Percentiles rank a stretch among this genome's conserved stretches.
Conservation (phyloP, 768 basidiomycete species). For the Amanita exitialis region DNA sequence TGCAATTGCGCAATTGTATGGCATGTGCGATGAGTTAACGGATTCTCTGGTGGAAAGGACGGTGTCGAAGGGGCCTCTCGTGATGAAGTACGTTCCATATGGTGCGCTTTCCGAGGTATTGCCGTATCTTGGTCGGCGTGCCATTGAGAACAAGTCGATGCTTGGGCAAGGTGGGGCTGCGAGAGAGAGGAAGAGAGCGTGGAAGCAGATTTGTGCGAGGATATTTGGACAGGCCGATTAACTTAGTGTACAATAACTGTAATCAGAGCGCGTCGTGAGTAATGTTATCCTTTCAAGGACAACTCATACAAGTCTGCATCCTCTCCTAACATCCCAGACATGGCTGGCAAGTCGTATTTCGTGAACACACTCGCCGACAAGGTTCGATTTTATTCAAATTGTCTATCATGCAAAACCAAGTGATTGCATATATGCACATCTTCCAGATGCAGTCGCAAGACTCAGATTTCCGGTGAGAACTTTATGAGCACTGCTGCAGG, state of each 20-base stretch:
- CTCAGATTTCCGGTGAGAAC: constrained; percentile 75
- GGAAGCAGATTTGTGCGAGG: constrained; percentile 35
- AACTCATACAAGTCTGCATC: neutral
- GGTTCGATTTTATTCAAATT: constrained; percentile 22
- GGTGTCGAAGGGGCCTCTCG: constrained; percentile 46
- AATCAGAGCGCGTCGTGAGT: neutral
- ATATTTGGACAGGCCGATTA: neutral
- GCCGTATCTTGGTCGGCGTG: constrained; percentile 83
- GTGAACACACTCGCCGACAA: constrained; percentile 84
- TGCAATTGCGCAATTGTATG: constrained; percentile 75
- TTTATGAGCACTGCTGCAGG: constrained; percentile 16
- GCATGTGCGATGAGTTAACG: constrained; percentile 81
- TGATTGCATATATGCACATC: neutral
- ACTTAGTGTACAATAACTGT: too few relatives aligned
- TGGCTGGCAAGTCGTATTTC: constrained; percentile 71
- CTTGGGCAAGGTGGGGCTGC: constrained; percentile 63
- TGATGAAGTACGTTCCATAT: constrained; percentile 76
- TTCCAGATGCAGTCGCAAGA: constrained; percentile 80
- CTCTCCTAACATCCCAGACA: neutral
- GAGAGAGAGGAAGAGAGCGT: constrained; percentile 48
- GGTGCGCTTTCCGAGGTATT: constrained; percentile 70
- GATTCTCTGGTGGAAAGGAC: constrained; percentile 54
- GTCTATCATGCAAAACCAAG: neutral
- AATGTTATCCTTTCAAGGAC: neutral
- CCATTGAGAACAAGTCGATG: constrained; percentile 89